These are phyloP conservation scores for sweet orange (Citrus sinensis) DNA, from an alignment of 345 rosid genomes.

Conservation along the genomic window DVS_A1.0 CM039163.1:4335001-4335500, in stretches of 20 bases:
- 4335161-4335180: neutral
- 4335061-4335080: neutral
- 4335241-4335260: neutral
- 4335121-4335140: neutral
- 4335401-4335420: neutral
- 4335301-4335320: neutral
- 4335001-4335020: neutral
- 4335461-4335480: neutral
- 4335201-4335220: neutral
- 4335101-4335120: neutral
- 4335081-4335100: neutral
- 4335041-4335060: neutral
- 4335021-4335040: neutral
- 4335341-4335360: neutral
- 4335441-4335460: neutral
- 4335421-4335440: neutral
- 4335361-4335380: neutral
- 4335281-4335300: neutral
- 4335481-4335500: constrained; percentile 21
- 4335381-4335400: neutral
- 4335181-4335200: neutral
- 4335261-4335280: neutral
- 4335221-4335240: neutral
- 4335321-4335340: neutral
- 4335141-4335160: neutral